Conservation (phyloP, 805 yeast species). For the Wickerhamomyces bisporus region DNA sequence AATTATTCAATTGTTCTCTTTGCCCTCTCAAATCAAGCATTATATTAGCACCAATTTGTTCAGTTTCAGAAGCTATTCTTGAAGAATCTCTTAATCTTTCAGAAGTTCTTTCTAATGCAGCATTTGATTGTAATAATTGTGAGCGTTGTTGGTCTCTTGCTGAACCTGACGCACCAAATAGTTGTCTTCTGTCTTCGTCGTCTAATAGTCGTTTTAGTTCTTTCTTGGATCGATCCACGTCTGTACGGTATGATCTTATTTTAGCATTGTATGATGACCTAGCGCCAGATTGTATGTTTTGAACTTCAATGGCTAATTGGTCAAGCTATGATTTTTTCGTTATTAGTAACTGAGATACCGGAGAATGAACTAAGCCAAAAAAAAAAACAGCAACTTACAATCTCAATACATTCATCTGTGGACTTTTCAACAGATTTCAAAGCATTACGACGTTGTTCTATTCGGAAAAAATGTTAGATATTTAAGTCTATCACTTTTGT, state of each 20-base stretch:
- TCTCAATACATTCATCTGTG: constrained; percentile 76
- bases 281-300: constrained; percentile 67
- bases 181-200: constrained; percentile 62
- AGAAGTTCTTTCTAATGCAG: constrained; percentile 74
- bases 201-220: constrained; percentile 55
- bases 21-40: constrained; percentile 86
- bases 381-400: too few relatives aligned
- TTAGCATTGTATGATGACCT: constrained; percentile 71
- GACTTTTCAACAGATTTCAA: constrained; percentile 59
- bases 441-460: constrained; percentile 47
- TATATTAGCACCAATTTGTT: constrained; percentile 84
- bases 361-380: too few relatives aligned
- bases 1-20: constrained; percentile 83
- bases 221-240: constrained; percentile 54
- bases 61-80: constrained; percentile 88
- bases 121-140: constrained; percentile 70
- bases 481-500: neutral
- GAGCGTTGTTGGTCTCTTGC: constrained; percentile 66
- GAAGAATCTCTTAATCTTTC: constrained; percentile 85
- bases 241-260: constrained; percentile 63
- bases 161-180: constrained; percentile 52
- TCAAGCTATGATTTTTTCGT: constrained; percentile 42
- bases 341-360: too few relatives aligned
- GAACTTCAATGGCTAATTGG: constrained; percentile 84
- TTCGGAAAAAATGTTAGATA: neutral